phyloP scores from a whole-genome alignment of 306 rosid genomes.

The Quillaja saponaria region DNA sequence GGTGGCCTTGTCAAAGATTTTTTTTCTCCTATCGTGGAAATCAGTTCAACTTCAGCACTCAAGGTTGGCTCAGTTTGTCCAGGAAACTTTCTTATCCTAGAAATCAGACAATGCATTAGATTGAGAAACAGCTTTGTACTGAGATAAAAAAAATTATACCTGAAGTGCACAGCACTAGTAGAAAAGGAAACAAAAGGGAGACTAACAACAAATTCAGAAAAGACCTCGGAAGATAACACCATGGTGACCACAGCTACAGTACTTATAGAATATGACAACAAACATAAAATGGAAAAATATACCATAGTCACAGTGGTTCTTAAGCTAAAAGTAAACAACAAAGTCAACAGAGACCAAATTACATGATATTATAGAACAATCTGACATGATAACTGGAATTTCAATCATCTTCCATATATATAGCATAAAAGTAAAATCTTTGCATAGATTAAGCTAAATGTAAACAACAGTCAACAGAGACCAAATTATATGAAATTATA shows the following conservation, averaged over 20 bases:
- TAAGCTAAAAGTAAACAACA: not conserved
- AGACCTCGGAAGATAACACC: not conserved
- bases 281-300: not conserved
- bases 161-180: not conserved
- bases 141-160: too few relatives aligned
- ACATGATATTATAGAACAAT: not conserved
- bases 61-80: slow-evolving; percentile 96
- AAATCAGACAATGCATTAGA: not conserved
- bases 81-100: slow-evolving; percentile 87
- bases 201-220: slow-evolving; percentile 3
- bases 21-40: slow-evolving; percentile 91
- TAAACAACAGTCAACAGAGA: not conserved
- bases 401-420: not conserved
- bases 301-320: not conserved
- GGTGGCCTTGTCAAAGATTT: slow-evolving; percentile 96
- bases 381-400: slow-evolving; percentile 5
- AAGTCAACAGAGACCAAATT: not conserved
- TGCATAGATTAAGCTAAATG: not conserved
- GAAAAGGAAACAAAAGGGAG: not conserved
- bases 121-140: slow-evolving; percentile 10
- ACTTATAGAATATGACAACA: not conserved
- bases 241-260: not conserved
- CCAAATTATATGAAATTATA: not conserved
- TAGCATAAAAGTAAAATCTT: too few relatives aligned
- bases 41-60: slow-evolving; percentile 99